Conservation (phyloP, 73 alveolate genomes). For the Paraurostyla sp. region DNA sequence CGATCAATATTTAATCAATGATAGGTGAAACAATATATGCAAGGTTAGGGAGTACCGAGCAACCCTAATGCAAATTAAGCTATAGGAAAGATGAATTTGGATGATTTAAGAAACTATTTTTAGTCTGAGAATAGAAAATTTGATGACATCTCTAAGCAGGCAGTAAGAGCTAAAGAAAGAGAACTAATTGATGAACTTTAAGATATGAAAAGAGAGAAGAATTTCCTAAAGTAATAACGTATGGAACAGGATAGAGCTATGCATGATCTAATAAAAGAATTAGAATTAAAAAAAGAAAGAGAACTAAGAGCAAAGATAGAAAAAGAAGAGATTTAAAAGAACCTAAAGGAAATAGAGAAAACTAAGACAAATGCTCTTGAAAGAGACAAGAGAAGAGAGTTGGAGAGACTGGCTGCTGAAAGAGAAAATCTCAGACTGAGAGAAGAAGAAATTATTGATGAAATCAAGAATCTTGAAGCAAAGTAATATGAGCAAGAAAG, state of each 20-base stretch:
- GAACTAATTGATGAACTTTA: slow-evolving; percentile 40
- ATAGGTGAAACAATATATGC: slow-evolving; percentile 53
- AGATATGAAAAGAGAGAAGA: slow-evolving; percentile 49
- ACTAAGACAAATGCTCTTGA: background rate
- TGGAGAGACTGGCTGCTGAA: slow-evolving; percentile 63
- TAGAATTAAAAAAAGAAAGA: slow-evolving; percentile 4
- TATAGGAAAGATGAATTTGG: slow-evolving; percentile 43
- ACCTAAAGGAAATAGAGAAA: slow-evolving; percentile 54
- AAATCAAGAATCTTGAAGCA: slow-evolving; percentile 6
- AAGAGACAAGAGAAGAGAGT: slow-evolving; percentile 40
- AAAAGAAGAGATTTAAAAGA: slow-evolving; percentile 62
- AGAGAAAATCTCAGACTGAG: slow-evolving; percentile 56
- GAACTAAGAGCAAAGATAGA: slow-evolving; percentile 45
- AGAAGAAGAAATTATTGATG: slow-evolving; percentile 39
- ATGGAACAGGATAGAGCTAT: slow-evolving; percentile 9
- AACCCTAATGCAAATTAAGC: background rate
- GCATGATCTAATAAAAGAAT: slow-evolving; percentile 15
- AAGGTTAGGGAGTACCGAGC: slow-evolving; percentile 36
- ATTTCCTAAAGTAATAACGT: slow-evolving; percentile 7
- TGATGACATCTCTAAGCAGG: slow-evolving; percentile 61
- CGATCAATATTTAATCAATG: background rate
- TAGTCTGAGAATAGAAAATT: slow-evolving; percentile 12
- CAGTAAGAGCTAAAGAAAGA: slow-evolving; percentile 63
- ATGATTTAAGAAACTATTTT: slow-evolving; percentile 54
- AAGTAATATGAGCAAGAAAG: background rate